Evolutionary conservation across 2,329 filamentous ascomycete species (phyloP).

Genomic region (Penicillium sp.): DNA sequence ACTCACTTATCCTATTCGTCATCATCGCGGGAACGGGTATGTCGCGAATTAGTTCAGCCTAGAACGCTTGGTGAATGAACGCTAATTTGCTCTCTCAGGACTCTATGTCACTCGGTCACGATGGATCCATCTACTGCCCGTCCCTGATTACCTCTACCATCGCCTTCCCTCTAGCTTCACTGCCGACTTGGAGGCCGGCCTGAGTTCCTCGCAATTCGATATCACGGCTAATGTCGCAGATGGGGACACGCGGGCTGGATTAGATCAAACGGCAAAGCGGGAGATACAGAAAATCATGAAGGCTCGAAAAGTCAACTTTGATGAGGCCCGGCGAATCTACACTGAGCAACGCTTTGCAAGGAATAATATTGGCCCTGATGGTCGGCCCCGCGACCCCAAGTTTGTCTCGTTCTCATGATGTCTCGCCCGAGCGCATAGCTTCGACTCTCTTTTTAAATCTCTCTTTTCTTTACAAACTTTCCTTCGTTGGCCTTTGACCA

Average conservation of each 20-base stretch:
- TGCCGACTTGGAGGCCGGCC: constrained; percentile 82
- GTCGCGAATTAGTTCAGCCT: constrained; percentile 22
- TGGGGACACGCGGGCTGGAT: constrained; percentile 75
- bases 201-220: constrained; percentile 82
- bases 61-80: background rate
- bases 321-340: constrained; percentile 84
- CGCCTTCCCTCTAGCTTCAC: constrained; percentile 76
- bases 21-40: constrained; percentile 71
- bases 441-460: constrained; percentile 1
- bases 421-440: background rate
- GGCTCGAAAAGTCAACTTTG: constrained; percentile 76
- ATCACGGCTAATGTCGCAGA: constrained; percentile 76
- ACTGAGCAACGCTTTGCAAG: constrained; percentile 84
- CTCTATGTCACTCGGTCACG: constrained; percentile 77
- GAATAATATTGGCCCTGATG: constrained; percentile 86
- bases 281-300: constrained; percentile 93
- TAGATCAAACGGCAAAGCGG: constrained; percentile 77
- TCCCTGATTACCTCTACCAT: constrained; percentile 71
- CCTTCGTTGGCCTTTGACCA: background rate
- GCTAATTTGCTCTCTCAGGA: constrained; percentile 45
- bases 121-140: constrained; percentile 73
- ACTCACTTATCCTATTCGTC: constrained; percentile 71
- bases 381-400: constrained; percentile 85
- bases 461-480: constrained; percentile 6
- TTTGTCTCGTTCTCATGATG: constrained; percentile 84